Conservation (phyloP, 768 basidiomycete genomes). For the Boletus pseudopeckii region DNA sequence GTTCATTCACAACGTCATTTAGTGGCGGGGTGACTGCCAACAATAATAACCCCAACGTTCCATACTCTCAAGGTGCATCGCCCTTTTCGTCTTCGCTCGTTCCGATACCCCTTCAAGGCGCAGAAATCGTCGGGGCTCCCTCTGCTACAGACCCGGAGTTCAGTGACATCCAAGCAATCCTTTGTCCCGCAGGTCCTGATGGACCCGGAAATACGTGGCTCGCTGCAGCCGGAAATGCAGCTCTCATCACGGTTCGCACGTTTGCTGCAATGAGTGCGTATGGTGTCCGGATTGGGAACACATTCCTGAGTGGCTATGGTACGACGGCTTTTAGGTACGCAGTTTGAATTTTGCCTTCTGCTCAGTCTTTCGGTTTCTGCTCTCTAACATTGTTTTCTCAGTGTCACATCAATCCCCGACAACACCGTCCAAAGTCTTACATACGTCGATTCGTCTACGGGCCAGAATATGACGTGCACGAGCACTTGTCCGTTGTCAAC, state of each 20-base stretch:
- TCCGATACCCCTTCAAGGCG: conserved; percentile 63
- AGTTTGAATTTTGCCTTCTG: background rate
- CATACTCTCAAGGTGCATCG: conserved; percentile 75
- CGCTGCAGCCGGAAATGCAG: conserved; percentile 62
- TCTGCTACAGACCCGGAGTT: conserved; percentile 60
- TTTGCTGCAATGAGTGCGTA: conserved; percentile 69
- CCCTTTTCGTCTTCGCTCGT: conserved; percentile 90
- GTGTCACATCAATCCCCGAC: conserved; percentile 86
- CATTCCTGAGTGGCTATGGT: conserved; percentile 74
- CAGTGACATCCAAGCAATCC: conserved; percentile 60
- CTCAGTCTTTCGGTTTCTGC: background rate
- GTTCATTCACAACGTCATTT: conserved; percentile 81
- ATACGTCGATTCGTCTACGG: conserved; percentile 74
- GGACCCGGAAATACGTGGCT: conserved; percentile 85
- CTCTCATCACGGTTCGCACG: conserved; percentile 74
- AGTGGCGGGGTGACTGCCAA: conserved; percentile 48
- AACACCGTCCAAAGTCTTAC: conserved; percentile 74
- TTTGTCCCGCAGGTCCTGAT: conserved; percentile 84
- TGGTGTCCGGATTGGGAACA: conserved; percentile 90
- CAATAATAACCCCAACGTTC: conserved; percentile 81
- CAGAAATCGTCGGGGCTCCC: conserved; percentile 57
- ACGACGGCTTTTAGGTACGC: conserved; percentile 83
- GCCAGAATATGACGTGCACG: conserved; percentile 74
- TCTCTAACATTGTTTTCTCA: conserved; percentile 31
- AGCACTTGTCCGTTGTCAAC: conserved; percentile 76